A percentile compares a stretch with the other conserved stretches of the same genome.
Conservation (phyloP, 176 grass and related monocot species). For the Urochloa ruziziensis region DNA sequence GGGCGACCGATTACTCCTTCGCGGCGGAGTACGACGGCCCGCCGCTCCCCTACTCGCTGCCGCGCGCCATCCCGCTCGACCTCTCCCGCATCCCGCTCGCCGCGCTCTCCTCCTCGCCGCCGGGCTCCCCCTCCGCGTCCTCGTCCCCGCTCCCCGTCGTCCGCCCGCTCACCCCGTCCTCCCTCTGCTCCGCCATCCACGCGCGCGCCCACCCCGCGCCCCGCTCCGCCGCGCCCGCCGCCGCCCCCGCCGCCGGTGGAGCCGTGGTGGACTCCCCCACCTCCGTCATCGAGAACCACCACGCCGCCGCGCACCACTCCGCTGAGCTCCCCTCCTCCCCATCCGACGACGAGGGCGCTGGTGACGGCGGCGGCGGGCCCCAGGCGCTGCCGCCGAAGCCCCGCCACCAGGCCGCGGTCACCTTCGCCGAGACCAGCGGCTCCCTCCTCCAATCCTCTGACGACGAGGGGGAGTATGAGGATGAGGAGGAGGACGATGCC, state of each 20-base stretch:
- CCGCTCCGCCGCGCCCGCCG: background rate
- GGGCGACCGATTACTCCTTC: conserved; percentile 74
- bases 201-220: conserved; percentile 6
- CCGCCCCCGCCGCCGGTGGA: background rate
- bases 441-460: conserved; percentile 51
- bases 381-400: background rate
- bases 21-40: conserved; percentile 90
- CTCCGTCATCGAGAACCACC: conserved; percentile 92
- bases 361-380: background rate
- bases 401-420: conserved; percentile 24
- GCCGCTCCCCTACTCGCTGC: conserved; percentile 75
- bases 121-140: conserved; percentile 22
- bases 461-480: conserved; percentile 7
- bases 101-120: conserved; percentile 34
- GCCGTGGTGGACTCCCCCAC: conserved; percentile 57
- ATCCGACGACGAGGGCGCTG: conserved; percentile 36
- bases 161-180: conserved; percentile 64
- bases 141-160: conserved; percentile 66
- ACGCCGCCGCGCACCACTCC: conserved; percentile 62
- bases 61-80: conserved; percentile 81
- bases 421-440: conserved; percentile 50
- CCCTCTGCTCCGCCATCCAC: conserved; percentile 40
- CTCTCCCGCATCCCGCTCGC: conserved; percentile 83
- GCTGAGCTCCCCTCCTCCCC: conserved; percentile 63
- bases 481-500: background rate